Evolutionary conservation across 2,329 filamentous ascomycete species (phyloP), one percentile per base, ranked within the genome.

Genomic region (Pyricularia pennisetigena): DNA sequence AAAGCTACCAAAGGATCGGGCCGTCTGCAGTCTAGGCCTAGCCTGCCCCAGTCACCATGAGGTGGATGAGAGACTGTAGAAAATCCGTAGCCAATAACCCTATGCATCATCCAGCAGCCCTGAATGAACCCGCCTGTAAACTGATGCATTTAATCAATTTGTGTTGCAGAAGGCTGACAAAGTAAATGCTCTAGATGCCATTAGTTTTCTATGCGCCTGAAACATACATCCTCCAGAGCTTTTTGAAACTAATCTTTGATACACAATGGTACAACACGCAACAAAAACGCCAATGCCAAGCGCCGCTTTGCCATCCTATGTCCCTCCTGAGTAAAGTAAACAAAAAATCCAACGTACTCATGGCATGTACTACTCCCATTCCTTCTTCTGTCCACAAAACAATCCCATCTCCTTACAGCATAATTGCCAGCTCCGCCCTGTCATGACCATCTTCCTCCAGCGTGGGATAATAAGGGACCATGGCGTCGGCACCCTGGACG

Each of bases 391-490:
- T 14, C 29, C 12, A 61, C 23, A 61, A 61, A 61, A 24, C 23
- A 54, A 4, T 20, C 16, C 26, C 9, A 28, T n/a, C 10, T 7
- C 24, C 10, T 83, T 83, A 97, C 77, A 97, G 82, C 73, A 97
- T 86, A 78, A 97, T 94, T 10, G 88, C 88, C 78, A 97, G 78
- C 80, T 97, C 94, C 61, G 90, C 87, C 74, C 94, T 85, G 74
- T 91, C 88, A 74, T 94, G 81, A 69, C 88, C 88, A 71, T 95
- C 91, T 70, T 95, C 92, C 68, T 91, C 90, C 71, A 97, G 79
- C 71, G 90, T 90, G 1, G 94, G 95, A 76, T 97, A 99, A 75
- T 97, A 97, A 2, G 95, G 96, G 68, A 99, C 91, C 88, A 99
- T 96, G 30, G 93, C 88, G 78, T 99, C 95, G 23, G 94, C 94